A percentile compares a stretch with the other conserved stretches of the same genome.
Conservation (phyloP, 345 rosid species). For the Angophora floribunda region DNA sequence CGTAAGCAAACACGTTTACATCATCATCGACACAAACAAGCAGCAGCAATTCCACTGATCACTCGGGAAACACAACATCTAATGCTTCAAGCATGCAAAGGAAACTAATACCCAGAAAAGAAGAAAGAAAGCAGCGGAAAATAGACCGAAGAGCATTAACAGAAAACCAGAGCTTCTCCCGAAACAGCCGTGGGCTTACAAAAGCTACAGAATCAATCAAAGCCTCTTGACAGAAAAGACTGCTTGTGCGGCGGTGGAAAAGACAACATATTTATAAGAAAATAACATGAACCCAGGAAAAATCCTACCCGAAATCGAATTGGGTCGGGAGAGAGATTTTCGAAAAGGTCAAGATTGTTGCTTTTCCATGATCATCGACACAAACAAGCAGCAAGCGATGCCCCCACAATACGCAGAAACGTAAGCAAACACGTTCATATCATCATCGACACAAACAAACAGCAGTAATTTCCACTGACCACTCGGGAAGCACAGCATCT, state of each 20-base stretch:
- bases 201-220: neutral
- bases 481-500: neutral
- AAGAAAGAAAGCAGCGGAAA: neutral
- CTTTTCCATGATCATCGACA: neutral
- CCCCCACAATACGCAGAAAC: neutral
- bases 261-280: neutral
- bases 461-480: neutral
- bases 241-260: neutral
- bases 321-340: neutral
- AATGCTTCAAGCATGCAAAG: neutral
- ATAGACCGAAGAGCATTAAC: neutral
- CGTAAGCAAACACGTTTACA: neutral
- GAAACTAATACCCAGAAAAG: neutral
- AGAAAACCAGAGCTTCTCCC: neutral
- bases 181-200: neutral
- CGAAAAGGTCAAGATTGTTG: neutral
- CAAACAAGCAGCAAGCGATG: neutral
- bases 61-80: neutral
- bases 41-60: neutral
- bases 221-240: neutral
- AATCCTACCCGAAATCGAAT: neutral
- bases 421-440: neutral
- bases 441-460: neutral
- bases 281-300: neutral
- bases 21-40: neutral